Base-by-base conservation (phyloP, 306 rosid species). In the Sphenostylis stenocarpa region DNA sequence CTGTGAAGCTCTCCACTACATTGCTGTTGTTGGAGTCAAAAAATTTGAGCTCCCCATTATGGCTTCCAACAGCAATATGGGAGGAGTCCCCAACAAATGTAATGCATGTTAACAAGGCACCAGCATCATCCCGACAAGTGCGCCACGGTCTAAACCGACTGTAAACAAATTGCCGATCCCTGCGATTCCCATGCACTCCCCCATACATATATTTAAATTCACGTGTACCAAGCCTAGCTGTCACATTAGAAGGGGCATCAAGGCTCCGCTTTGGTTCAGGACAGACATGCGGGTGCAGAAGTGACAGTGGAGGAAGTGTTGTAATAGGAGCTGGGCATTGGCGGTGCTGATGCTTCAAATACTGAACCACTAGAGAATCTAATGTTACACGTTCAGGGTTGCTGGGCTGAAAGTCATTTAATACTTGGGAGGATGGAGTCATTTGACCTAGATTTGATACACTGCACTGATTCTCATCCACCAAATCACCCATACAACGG, bases 271-370 rank as follows among this genome's bases (percentile, higher is more conserved):
- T 96, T 36, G 98, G 99, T 83, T 96, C 98, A 23, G 99, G 99
- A 81, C 99, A 96, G 79, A 96, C 94, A 58, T 96, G 99, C 3
- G 94, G 97, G 51, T 93, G 93, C 33, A 96, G 70, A 43, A 96
- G 91, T 81, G 99, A 96, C 34, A 96, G 84, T 7, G 99, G 99
- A 31, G 99, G 99, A 68, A 96, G 99, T 26, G 99, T 96, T 39
- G 99, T 96, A 76, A 96, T 96, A 31, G 99, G 99, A 11, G 99
- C 96, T 16, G 99, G 91, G 70, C 99, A 96, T 79, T 96, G 99
- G 49, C 98, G 99, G 83, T 96, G 99, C 86, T 96, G 99, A 85
- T 96, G 98, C 87, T 92, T 96, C 73, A 96, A 81, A 86, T 92
- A 96, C 86, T 96, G 99, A 80, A 90, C 86, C 72, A 96, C 99